Base-by-base conservation (phyloP, 352 stramenopile genomes). In the Phytophthora capsici region DNA sequence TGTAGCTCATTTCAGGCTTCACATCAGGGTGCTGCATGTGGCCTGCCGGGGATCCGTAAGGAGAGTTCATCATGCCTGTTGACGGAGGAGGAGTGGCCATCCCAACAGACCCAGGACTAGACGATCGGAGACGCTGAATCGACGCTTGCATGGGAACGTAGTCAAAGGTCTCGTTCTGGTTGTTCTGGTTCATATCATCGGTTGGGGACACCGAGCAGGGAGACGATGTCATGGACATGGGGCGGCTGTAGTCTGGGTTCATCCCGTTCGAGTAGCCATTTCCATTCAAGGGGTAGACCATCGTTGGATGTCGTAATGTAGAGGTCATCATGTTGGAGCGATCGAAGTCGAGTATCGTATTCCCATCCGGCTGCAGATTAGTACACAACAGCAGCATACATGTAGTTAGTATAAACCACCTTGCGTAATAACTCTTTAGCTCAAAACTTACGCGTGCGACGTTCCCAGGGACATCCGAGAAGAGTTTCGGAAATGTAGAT, bases 401-500 rank as follows among this genome's bases (percentile, higher is more conserved):
- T 49, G 60, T 34, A 28, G 28, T 66, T 25, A 64, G 37, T 32
- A 56, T 56, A 19, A 23, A 45, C 30, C 26, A 50, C 22, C 34
- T 17, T 25, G 23, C 19, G 41, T 48, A 14, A 17, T 16, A 47
- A 14, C 20, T 16, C 26, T 14, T 17, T 7, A 9, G 16, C 8
- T 0, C 6, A 22, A 28, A 32, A 80, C 78, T 63, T 74, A 89
- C 82, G 45, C 71, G 57, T 60, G 81, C 59, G 17, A 59, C 43
- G 17, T 77, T 73, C 2, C 56, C 57, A 23, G 73, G 43, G 28
- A 66, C 49, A 10, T 78, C 68, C 7, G 46, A 75, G 51, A 89
- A 92, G 46, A 90, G 52, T 30, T 89, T 90, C 19, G 84, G 80
- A 70, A 86, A 90, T 10, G 71, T 69, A 20, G 81, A 82, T n/a